Percentiles rank a stretch among this genome's conserved stretches.
phyloP scores from a whole-genome alignment of 148 eudicot species.

The Amaranthus palmeri region DNA sequence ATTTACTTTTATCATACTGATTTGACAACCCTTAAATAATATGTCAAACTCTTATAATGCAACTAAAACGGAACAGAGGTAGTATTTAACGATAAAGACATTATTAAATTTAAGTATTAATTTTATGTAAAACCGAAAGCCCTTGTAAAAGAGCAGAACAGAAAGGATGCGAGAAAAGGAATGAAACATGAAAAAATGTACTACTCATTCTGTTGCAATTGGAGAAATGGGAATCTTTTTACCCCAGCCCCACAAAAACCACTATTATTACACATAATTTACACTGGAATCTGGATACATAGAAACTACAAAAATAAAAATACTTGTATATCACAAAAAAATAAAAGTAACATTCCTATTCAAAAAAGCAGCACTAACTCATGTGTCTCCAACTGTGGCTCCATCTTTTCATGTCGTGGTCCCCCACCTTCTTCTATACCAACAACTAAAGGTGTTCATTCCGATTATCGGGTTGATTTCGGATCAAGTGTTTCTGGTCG shows the following conservation, averaged over 20 bases:
- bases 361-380: constrained; percentile 36
- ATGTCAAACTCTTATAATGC: too few relatives aligned
- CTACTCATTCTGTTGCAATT: background rate
- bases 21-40: too few relatives aligned
- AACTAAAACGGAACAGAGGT: too few relatives aligned
- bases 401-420: constrained; percentile 40
- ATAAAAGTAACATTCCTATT: constrained; percentile 14
- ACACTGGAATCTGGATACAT: background rate
- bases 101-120: too few relatives aligned
- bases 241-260: constrained; percentile 29
- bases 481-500: too few relatives aligned
- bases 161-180: background rate
- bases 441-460: too few relatives aligned
- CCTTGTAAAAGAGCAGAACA: background rate
- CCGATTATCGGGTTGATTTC: too few relatives aligned
- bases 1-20: too few relatives aligned
- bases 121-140: too few relatives aligned
- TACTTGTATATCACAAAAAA: background rate
- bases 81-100: too few relatives aligned
- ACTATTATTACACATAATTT: constrained; percentile 4
- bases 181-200: constrained; percentile 12
- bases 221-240: constrained; percentile 24
- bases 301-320: background rate
- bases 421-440: constrained; percentile 11
- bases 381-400: constrained; percentile 52